Conservation (phyloP, 441 rosid species). For the Adansonia madagascariensis region DNA sequence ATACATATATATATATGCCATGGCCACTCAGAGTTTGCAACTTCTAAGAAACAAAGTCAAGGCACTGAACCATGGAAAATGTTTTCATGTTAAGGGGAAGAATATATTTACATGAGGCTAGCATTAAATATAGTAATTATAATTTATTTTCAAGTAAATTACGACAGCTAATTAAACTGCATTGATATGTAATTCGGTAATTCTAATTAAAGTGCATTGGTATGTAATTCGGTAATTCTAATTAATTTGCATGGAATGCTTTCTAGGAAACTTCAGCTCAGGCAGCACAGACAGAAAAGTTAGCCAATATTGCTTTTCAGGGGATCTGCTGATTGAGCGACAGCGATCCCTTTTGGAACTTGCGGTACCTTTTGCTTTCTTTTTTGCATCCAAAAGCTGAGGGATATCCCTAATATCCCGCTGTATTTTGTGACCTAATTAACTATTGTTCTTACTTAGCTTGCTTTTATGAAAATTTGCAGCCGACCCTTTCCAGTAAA, state of each 20-base stretch:
- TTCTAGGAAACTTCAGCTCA: slow-evolving; percentile 24
- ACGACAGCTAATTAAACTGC: neutral
- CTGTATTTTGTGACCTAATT: neutral
- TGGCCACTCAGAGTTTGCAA: neutral
- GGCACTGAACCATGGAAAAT: neutral
- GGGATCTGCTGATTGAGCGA: neutral
- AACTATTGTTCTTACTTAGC: neutral
- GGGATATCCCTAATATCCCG: slow-evolving; percentile 36
- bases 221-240: neutral
- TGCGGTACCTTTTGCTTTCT: slow-evolving; percentile 22
- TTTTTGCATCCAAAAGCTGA: slow-evolving; percentile 31
- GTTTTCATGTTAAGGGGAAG: neutral
- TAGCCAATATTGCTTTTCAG: neutral
- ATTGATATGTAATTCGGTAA: neutral
- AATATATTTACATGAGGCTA: neutral
- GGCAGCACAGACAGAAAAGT: neutral
- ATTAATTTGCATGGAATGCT: neutral
- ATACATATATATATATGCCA: neutral
- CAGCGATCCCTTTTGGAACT: slow-evolving; percentile 21
- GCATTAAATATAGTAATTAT: neutral
- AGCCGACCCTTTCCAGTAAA: slow-evolving; percentile 13
- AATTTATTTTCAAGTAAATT: neutral
- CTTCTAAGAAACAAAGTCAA: neutral
- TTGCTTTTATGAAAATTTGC: slow-evolving; percentile 8
- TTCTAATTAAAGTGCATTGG: no score